Conservation (phyloP, 768 basidiomycete species). For the Phylloporus sp. region DNA sequence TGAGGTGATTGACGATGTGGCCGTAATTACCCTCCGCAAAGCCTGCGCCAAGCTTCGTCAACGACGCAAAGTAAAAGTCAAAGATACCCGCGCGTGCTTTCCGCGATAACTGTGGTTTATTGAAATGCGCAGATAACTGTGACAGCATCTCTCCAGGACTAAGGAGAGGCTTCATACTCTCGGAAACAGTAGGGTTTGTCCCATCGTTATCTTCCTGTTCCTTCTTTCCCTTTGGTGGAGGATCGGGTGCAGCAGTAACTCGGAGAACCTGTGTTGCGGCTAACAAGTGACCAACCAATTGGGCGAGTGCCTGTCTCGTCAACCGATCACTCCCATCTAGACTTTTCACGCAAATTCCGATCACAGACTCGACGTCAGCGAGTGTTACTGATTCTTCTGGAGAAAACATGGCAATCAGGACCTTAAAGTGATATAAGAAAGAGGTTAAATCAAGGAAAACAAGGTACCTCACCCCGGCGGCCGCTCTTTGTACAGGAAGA, state of each 20-base stretch:
- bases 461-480: conserved; percentile 55
- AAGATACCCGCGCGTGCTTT: conserved; percentile 81
- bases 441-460: neutral
- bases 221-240: conserved; percentile 58
- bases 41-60: conserved; percentile 64
- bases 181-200: conserved; percentile 40
- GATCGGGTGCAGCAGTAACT: conserved; percentile 40
- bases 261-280: conserved; percentile 76
- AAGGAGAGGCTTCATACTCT: conserved; percentile 63
- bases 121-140: conserved; percentile 77
- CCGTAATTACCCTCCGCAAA: conserved; percentile 85
- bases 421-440: conserved; percentile 33
- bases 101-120: conserved; percentile 61
- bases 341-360: conserved; percentile 61
- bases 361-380: conserved; percentile 72
- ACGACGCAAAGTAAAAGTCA: conserved; percentile 78
- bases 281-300: conserved; percentile 78
- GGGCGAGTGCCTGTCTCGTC: conserved; percentile 74
- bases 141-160: conserved; percentile 74
- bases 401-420: conserved; percentile 55
- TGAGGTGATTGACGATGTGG: conserved; percentile 70
- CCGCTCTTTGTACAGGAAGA: conserved; percentile 78
- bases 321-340: conserved; percentile 81
- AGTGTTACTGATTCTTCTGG: conserved; percentile 50
- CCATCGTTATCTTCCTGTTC: conserved; percentile 58